Conservation (phyloP, 1,284 basidiomycete species). For the Grifola frondosa region DNA sequence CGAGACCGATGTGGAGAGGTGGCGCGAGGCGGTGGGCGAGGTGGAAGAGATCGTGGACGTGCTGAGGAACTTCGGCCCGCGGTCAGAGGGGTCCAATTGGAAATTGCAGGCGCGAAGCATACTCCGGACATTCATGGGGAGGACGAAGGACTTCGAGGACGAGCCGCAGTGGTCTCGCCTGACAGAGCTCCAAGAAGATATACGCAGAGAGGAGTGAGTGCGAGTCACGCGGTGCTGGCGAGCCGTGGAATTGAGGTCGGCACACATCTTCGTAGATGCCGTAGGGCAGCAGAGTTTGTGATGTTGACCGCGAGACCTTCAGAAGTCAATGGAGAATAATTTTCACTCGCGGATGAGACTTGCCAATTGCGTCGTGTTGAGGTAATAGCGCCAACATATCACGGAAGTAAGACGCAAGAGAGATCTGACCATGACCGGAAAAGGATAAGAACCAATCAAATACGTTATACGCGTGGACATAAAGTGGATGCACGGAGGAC, state of each 20-base stretch:
- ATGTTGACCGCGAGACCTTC: slow-evolving; percentile 16
- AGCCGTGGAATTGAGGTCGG: slow-evolving; percentile 24
- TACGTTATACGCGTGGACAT: slow-evolving; percentile 23
- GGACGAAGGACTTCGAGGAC: slow-evolving; percentile 81
- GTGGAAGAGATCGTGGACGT: slow-evolving; percentile 84
- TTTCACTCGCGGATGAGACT: slow-evolving; percentile 15
- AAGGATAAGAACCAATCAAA: slow-evolving; percentile 19
- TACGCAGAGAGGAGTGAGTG: slow-evolving; percentile 34
- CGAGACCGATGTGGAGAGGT: slow-evolving; percentile 65
- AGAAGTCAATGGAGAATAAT: slow-evolving; percentile 14
- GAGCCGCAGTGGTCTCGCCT: slow-evolving; percentile 82
- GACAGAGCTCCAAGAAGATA: slow-evolving; percentile 57
- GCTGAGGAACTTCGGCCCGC: slow-evolving; percentile 79
- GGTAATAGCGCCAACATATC: slow-evolving; percentile 10
- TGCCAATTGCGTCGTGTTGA: slow-evolving; percentile 16
- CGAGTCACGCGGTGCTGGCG: slow-evolving; percentile 7
- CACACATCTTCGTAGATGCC: slow-evolving; percentile 17
- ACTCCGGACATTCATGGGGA: slow-evolving; percentile 85
- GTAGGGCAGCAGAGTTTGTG: slow-evolving; percentile 23
- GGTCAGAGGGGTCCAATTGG: slow-evolving; percentile 69
- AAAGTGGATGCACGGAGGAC: slow-evolving; percentile 13
- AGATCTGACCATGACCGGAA: slow-evolving; percentile 11
- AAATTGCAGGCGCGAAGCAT: slow-evolving; percentile 84
- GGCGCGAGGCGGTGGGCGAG: slow-evolving; percentile 74
- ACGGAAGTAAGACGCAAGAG: too few species aligned